phyloP scores from a whole-genome alignment of 169 alveolate species.

The Eimeria brunetti region DNA sequence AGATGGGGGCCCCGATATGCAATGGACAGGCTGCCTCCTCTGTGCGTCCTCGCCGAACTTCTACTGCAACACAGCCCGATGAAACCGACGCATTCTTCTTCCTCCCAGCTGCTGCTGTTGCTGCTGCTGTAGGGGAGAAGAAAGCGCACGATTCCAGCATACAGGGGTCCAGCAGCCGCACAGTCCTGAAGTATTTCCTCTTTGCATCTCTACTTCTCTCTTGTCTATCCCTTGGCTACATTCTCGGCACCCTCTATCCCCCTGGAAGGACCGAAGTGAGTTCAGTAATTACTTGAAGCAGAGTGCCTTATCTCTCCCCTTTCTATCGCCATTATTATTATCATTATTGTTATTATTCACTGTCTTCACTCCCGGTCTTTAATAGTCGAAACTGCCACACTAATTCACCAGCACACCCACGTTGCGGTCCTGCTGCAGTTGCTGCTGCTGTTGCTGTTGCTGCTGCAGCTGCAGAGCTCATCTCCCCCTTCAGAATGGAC shows the following conservation, averaged over 20 bases:
- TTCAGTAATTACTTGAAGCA: neutral
- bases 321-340: too few species aligned
- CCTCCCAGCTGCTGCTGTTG: neutral
- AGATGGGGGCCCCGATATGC: constrained; percentile 49
- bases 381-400: too few species aligned
- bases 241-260: constrained; percentile 38
- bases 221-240: neutral
- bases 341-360: too few species aligned
- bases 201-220: neutral
- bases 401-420: neutral
- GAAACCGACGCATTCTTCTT: neutral
- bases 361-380: too few species aligned
- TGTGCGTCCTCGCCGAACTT: constrained; percentile 43
- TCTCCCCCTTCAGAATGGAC: constrained; percentile 1
- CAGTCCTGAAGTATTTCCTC: neutral
- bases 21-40: constrained; percentile 43
- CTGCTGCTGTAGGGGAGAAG: neutral
- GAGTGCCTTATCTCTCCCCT: too few species aligned
- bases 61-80: neutral
- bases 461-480: neutral
- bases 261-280: constrained; percentile 16
- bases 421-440: neutral
- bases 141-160: neutral
- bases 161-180: constrained; percentile 6
- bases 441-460: neutral